phyloP scores from a whole-genome alignment of 2,329 filamentous ascomycete genomes.

The Lachnum nothofagi region DNA sequence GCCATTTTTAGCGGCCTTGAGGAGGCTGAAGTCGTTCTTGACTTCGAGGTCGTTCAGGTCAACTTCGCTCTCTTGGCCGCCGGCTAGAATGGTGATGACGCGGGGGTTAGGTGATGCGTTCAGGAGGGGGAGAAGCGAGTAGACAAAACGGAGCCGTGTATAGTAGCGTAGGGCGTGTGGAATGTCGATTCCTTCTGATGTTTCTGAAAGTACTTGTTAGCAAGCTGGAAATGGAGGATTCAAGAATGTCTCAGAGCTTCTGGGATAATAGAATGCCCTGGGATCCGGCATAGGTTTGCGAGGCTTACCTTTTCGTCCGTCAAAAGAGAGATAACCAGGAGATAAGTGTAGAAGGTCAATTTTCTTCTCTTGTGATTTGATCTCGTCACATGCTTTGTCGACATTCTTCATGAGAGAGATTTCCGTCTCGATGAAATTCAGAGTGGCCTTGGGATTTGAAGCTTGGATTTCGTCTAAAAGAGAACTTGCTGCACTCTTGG shows the following conservation, averaged over 20 bases:
- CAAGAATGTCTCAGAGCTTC: no score
- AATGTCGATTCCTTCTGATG: slow-evolving; percentile 51
- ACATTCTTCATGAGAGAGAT: slow-evolving; percentile 47
- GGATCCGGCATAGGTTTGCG: no score
- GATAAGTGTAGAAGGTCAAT: slow-evolving; percentile 46
- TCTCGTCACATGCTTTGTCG: slow-evolving; percentile 43
- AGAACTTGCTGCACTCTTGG: slow-evolving; percentile 30
- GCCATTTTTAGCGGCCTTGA: slow-evolving; percentile 41
- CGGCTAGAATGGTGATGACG: slow-evolving; percentile 51
- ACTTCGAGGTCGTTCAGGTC: slow-evolving; percentile 41
- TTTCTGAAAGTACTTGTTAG: slow-evolving; percentile 39
- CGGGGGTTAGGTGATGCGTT: slow-evolving; percentile 41
- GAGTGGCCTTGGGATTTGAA: slow-evolving; percentile 40
- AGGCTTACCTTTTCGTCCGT: slow-evolving; percentile 25
- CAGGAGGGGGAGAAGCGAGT: slow-evolving; percentile 54
- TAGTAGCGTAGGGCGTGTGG: slow-evolving; percentile 51
- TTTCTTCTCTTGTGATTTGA: slow-evolving; percentile 39
- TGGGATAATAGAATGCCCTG: no score
- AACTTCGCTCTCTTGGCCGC: slow-evolving; percentile 47
- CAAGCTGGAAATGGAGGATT: neutral
- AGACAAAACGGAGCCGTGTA: slow-evolving; percentile 50
- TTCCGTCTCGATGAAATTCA: slow-evolving; percentile 47
- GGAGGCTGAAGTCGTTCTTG: slow-evolving; percentile 33
- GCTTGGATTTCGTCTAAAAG: slow-evolving; percentile 37
- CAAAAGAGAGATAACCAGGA: slow-evolving; percentile 35